A percentile compares a stretch with the other conserved stretches of the same genome.
Evolutionary conservation across 495 filamentous ascomycete genomes (phyloP).

Genomic region (Saxophila tyrrhenica): DNA sequence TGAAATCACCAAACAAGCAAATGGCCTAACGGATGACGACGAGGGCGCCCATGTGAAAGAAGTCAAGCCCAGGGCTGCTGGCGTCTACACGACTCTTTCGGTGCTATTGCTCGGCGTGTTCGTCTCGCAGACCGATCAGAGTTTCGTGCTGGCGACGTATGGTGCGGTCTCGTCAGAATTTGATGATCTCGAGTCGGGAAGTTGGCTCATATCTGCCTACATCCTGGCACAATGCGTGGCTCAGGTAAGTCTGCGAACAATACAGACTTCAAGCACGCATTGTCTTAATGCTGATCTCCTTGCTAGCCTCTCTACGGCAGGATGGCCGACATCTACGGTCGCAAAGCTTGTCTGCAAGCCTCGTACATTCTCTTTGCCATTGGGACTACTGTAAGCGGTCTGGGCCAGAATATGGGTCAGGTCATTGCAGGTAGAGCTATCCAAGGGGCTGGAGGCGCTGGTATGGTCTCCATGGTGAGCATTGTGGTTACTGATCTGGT

Average conservation of each 20-base stretch:
- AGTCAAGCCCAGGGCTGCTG: not conserved
- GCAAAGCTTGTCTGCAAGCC: conserved; percentile 64
- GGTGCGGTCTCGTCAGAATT: conserved; percentile 57
- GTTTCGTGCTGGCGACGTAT: conserved; percentile 52
- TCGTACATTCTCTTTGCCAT: conserved; percentile 63
- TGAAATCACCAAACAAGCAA: not conserved
- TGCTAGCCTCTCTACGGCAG: conserved; percentile 64
- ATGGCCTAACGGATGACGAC: not conserved
- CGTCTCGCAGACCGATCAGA: conserved; percentile 49
- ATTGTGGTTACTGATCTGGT: conserved; percentile 74
- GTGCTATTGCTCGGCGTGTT: conserved; percentile 45
- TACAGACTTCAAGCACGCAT: not conserved
- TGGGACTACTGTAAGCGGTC: conserved; percentile 61
- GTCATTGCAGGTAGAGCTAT: conserved; percentile 60
- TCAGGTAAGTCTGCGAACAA: conserved; percentile 19
- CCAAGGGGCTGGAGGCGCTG: conserved; percentile 70
- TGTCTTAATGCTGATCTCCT: not conserved
- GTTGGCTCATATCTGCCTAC: conserved; percentile 59
- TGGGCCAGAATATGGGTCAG: conserved; percentile 56
- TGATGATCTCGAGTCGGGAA: conserved; percentile 44
- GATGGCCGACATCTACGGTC: conserved; percentile 70
- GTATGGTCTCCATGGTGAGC: conserved; percentile 70
- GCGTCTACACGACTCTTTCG: not conserved
- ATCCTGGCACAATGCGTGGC: conserved; percentile 34
- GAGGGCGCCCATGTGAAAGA: not conserved